A percentile compares a stretch with the other conserved stretches of the same genome.
phyloP scores from a whole-genome alignment of 176 grass and related monocot genomes.

The Phoenix dactylifera region DNA sequence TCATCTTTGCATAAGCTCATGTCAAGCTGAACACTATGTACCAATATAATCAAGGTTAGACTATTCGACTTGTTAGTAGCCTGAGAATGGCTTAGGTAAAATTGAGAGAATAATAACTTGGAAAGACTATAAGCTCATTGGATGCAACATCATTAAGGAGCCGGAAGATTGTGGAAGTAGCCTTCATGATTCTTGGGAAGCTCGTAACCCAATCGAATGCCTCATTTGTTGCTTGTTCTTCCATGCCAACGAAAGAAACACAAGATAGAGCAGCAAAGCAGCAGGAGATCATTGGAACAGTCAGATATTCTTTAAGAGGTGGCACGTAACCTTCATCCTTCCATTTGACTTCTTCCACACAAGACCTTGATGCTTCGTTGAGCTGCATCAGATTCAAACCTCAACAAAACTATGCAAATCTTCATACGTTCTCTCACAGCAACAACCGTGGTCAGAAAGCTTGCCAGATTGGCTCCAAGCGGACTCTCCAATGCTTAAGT shows the following conservation, averaged over 20 bases:
- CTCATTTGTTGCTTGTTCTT: constrained; percentile 25
- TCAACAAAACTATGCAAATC: too few relatives aligned
- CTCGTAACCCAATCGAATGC: constrained; percentile 29
- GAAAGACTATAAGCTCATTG: constrained; percentile 14
- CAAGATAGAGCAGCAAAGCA: not conserved
- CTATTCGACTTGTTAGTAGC: too few relatives aligned
- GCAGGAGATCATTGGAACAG: constrained; percentile 5
- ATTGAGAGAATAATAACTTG: too few relatives aligned
- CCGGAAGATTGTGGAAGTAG: constrained; percentile 6
- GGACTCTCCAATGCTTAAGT: too few relatives aligned
- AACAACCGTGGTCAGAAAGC: too few relatives aligned
- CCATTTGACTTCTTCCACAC: constrained; percentile 35
- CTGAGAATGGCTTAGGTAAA: too few relatives aligned
- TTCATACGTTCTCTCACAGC: too few relatives aligned
- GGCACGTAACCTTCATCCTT: constrained; percentile 12
- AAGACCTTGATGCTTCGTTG: not conserved
- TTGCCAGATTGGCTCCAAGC: too few relatives aligned
- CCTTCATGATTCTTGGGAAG: not conserved
- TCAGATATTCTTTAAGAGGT: constrained; percentile 17
- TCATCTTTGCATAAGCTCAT: too few relatives aligned
- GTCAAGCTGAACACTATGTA: too few relatives aligned
- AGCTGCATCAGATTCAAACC: constrained; percentile 12
- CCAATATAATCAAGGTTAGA: too few relatives aligned
- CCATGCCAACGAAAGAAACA: constrained; percentile 30
- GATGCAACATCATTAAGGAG: constrained; percentile 31